Evolutionary conservation across 2,329 filamentous ascomycete genomes (phyloP).

Genomic region (Verticillium nonalfalfae): DNA sequence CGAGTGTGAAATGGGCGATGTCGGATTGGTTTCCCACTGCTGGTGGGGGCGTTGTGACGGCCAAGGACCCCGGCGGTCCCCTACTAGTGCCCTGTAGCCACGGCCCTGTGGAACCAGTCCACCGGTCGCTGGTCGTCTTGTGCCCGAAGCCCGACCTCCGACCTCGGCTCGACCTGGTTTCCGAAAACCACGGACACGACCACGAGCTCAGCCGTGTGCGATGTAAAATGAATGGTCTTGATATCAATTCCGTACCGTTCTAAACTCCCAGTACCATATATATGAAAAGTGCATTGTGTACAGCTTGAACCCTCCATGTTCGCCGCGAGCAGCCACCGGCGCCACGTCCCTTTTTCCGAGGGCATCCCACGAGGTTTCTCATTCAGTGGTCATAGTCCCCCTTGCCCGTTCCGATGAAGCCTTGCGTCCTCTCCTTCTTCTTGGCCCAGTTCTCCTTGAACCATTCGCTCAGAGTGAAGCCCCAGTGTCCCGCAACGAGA

Average conservation of each 20-base stretch:
- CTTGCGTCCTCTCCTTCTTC: slow-evolving; percentile 33
- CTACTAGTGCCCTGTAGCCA: not conserved
- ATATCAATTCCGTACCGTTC: too few relatives aligned
- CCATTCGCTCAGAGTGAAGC: slow-evolving; percentile 82
- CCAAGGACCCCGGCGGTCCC: not conserved
- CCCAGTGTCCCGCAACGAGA: slow-evolving; percentile 89
- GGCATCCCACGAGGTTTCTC: too few relatives aligned
- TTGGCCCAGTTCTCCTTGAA: slow-evolving; percentile 46
- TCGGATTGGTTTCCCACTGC: slow-evolving; percentile 9
- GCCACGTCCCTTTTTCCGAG: too few relatives aligned
- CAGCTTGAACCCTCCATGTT: not conserved
- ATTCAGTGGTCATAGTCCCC: slow-evolving; percentile 8
- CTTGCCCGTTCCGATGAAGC: slow-evolving; percentile 11
- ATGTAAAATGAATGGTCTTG: too few relatives aligned
- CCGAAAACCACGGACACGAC: too few relatives aligned
- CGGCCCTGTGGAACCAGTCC: not conserved
- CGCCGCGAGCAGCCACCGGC: not conserved
- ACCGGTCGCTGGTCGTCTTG: not conserved
- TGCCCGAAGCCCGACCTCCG: not conserved
- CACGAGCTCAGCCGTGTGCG: too few relatives aligned
- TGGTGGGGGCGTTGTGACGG: not conserved
- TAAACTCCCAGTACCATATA: not conserved
- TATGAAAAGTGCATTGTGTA: not conserved
- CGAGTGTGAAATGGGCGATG: slow-evolving; percentile 13
- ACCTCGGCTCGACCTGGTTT: not conserved